These are phyloP conservation scores for Fusarium sp. DNA, from an alignment of 2,329 filamentous ascomycete species.

Conservation along the genomic window DNA sequence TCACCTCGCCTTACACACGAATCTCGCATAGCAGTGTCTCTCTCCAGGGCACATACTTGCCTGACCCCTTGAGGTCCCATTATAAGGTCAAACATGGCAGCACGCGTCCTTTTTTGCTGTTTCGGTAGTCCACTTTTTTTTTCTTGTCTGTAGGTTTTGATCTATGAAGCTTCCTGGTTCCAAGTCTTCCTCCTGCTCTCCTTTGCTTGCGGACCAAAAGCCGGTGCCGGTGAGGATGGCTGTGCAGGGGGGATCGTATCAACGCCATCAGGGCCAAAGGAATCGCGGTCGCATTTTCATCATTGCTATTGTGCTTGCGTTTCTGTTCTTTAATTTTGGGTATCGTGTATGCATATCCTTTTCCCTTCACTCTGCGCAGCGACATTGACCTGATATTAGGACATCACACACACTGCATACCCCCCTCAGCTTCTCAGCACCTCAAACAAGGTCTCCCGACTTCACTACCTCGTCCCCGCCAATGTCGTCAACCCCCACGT, in stretches of 20 bases:
- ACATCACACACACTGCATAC: neutral
- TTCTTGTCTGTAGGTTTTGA: neutral
- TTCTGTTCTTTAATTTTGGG: conserved; percentile 11
- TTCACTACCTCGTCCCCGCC: conserved; percentile 40
- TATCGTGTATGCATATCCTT: neutral
- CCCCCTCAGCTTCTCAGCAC: conserved; percentile 6
- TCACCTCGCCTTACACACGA: neutral
- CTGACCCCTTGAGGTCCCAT: conserved; percentile 6
- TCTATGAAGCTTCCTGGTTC: neutral
- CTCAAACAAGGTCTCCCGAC: conserved; percentile 6
- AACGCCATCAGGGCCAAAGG: neutral
- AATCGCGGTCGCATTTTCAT: conserved; percentile 14
- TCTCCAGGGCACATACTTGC: neutral
- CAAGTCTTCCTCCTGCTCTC: neutral
- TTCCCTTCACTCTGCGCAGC: rapidly evolving
- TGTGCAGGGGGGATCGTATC: conserved; percentile 1
- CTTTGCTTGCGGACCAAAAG: neutral
- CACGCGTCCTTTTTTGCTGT: neutral
- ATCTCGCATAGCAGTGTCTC: neutral
- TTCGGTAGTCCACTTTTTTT: neutral
- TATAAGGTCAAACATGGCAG: conserved; percentile 8
- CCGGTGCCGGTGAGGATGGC: conserved; percentile 5
- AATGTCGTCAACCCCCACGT: conserved; percentile 20
- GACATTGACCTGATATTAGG: neutral
- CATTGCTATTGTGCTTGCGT: neutral